Base-by-base conservation (phyloP, 495 filamentous ascomycete species). In the Saxophila tyrrhenica region DNA sequence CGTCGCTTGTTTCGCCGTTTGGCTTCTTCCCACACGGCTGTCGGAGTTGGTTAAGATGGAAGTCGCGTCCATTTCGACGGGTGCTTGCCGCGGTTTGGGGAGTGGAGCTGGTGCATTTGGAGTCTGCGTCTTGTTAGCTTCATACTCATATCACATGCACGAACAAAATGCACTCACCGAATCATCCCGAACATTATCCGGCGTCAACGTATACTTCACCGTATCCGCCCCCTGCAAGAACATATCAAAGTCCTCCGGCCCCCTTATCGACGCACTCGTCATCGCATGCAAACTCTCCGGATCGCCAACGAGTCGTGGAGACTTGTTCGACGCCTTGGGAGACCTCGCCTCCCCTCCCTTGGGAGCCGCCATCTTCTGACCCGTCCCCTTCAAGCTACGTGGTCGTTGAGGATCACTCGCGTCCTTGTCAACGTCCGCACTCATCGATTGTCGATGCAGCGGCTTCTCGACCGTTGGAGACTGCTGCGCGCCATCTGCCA, bases 131-230 rank as follows among this genome's bases (percentile, higher is more conserved):
- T 39, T 8, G 8, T 39, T 39, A 39, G 35, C 8, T 9, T 39
- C 35, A 39, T 8, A 9, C 16, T 39, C 35, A 17, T 44, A n/a
- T 13, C 42, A 22, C 7, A 48, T 35, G 29, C 29, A 35, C 13
- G 29, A 13, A 35, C 29, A 13, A 35, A 39, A 1, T 2, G 8
- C n/a, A 69, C 81, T 72, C 72, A 87, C 86, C 64, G 90, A 84
- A 59, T 90, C 85, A 56, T 91, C 83, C 48, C 91, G 82, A 76
- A 96, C 86, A 55, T 75, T 87, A 63, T 86, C 83, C 1, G 92
- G 91, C 1, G 92, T 98, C 25, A 96, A 75, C 1, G 92, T 96
- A 65, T 84, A 96, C 67, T 91, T 89, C 44, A 98, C 83, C 1
- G 92, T 96, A 65, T 94, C 83, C 52, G 89, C 81, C 67, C 89